Evolutionary conservation across 1,139 yeast genomes (phyloP).

Genomic region (Yamadazyma kanchanaburiensis): DNA sequence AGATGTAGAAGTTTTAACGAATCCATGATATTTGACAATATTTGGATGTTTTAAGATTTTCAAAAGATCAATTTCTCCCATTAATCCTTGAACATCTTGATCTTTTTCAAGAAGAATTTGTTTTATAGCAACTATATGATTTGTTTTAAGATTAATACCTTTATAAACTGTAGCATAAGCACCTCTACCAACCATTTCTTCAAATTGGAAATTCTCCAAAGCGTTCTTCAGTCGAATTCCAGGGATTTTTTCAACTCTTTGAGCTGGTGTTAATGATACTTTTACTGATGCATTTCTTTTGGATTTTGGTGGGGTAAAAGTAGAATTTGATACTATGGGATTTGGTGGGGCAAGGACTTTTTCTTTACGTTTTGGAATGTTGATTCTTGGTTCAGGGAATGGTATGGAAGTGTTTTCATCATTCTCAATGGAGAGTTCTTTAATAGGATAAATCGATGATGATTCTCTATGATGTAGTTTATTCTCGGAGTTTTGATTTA

Average conservation of each 20-base stretch:
- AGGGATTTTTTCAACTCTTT: constrained; percentile 40
- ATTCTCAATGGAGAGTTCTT: constrained; percentile 9
- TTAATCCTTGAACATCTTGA: constrained; percentile 46
- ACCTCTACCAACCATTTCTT: constrained; percentile 86
- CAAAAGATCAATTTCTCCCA: constrained; percentile 85
- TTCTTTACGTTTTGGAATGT: constrained; percentile 1
- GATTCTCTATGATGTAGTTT: neutral
- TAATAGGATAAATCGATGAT: constrained; percentile 10
- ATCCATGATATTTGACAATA: constrained; percentile 88
- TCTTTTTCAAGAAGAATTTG: constrained; percentile 60
- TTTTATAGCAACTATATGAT: constrained; percentile 80
- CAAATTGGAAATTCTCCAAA: constrained; percentile 52
- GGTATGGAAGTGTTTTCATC: constrained; percentile 8
- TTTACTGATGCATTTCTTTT: constrained; percentile 34
- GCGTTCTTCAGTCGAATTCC: constrained; percentile 40
- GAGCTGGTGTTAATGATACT: constrained; percentile 54
- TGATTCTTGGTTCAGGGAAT: constrained; percentile 2
- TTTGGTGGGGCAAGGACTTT: constrained; percentile 3
- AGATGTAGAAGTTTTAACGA: constrained; percentile 63
- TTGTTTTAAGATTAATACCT: constrained; percentile 64
- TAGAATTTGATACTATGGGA: constrained; percentile 6
- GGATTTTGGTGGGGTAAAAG: constrained; percentile 18
- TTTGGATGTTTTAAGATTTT: constrained; percentile 80
- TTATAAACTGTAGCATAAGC: constrained; percentile 92
- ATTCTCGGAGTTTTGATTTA: constrained; percentile 3